Evolutionary conservation across 176 grass and related monocot genomes (phyloP), one percentile per base, ranked within the genome.

Genomic region (Eragrostis nindensis): DNA sequence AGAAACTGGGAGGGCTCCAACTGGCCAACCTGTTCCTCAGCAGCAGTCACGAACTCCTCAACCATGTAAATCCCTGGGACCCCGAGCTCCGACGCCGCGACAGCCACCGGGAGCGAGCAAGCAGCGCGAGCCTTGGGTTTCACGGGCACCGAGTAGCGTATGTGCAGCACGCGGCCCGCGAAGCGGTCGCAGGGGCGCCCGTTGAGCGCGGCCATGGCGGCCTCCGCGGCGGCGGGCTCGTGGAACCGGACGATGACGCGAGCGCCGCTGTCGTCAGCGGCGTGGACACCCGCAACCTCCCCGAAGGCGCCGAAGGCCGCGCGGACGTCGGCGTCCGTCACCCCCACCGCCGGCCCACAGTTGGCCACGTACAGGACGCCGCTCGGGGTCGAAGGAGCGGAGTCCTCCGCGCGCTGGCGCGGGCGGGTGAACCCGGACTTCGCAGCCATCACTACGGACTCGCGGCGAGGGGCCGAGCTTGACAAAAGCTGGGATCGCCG

Each of bases 1-100:
- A 21, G 10, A 14, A 15, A 25, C 38, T 29, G 39, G 30, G 25
- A 22, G 30, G 16, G 3, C 72, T 57, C 49, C 44, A 63, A 18
- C 72, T 7, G 14, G 62, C 69, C 60, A 49, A 98, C 96, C 90
- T 95, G 63, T 73, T 98, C 96, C 81, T 91, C 88, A 11, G 91
- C 75, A 6, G 84, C 63, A 69, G 71, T 89, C 73, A 98, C 74
- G 65, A 98, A 95, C 60, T 98, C 92, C 73, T 84, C 66, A 49
- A 88, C 84, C 84, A 98, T 62, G 88, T 89, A 74, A 75, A 98
- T 82, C 79, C 95, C 95, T 26, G 95, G 88, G 68, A 95, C 66
- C 40, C 66, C 88, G 11, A 98, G 82, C 32, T 98, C 95, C 24
- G 74, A 81, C 15, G 90, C 79, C 13, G 42, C 72, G 18, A 71